Base-by-base conservation (phyloP, 495 filamentous ascomycete species). In the Pseudomonodictys pantanalensis region DNA sequence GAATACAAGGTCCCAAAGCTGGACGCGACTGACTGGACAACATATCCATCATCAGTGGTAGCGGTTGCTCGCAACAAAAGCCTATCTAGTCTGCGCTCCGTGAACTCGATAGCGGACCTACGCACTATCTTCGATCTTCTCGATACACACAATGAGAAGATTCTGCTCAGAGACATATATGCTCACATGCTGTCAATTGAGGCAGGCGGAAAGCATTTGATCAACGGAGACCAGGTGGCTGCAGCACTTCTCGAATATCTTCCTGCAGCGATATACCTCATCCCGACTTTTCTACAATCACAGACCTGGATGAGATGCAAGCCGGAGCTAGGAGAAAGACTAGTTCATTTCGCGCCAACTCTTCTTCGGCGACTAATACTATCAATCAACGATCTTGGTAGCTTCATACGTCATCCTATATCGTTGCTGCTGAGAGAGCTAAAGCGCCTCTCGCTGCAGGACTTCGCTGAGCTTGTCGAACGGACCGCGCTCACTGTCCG, bases 381-480 rank as follows among this genome's bases (percentile, higher is more conserved):
- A 8, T 66, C 67, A 3, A 69, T 72, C 3, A 73, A 72, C 43
- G 58, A 68, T 10, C 63, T 71, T 7, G 58, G 67, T 26, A 69
- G 72, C n/a, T 58, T 78, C 18, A 64, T 77, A 25, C 46, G 78
- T 0, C 68, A 67, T 3, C 77, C 77, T 4, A 74, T 79, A 49
- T 55, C 72, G 44, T 51, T 50, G 1, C 55, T 76, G 29, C 52
- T 79, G 11, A 42, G 55, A 1, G 64, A 72, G 41, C 54, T 76
- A 12, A 49, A 52, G 2, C 66, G 46, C 15, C 56, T 77, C 10
- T 61, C 73, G 11, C n/a, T 74, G 0, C 41, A 53, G 11, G 46
- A 52, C 0, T 75, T 74, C 48, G 52, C 66, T 11, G 64, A 59
- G 25, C 56, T 76, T 3, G 68, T 78, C 9, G 72, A 78, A 60